phyloP scores from a whole-genome alignment of 352 stramenopile species.

The Halophytophthora batemanensis region DNA sequence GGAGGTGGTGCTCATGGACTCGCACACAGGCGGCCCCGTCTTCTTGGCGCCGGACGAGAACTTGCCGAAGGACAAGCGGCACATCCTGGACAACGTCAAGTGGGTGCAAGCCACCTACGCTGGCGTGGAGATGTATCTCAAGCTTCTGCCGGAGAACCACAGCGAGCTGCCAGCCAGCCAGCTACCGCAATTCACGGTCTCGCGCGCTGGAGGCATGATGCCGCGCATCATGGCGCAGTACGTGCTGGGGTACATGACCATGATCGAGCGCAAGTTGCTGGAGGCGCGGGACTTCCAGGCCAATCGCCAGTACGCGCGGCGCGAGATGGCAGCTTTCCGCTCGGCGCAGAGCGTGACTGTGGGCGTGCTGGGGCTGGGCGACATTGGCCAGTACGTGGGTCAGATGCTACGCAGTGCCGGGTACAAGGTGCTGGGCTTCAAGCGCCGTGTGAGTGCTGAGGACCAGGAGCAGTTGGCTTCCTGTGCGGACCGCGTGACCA shows the following conservation, averaged over 20 bases:
- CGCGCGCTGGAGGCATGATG: slow-evolving; percentile 40
- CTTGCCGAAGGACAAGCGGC: slow-evolving; percentile 27
- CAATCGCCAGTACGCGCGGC: slow-evolving; percentile 21
- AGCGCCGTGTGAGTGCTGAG: slow-evolving; percentile 35
- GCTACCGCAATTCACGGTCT: slow-evolving; percentile 31
- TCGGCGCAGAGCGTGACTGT: slow-evolving; percentile 36
- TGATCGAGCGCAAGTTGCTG: slow-evolving; percentile 36
- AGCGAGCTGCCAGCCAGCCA: slow-evolving; percentile 4
- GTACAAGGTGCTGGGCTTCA: slow-evolving; percentile 57
- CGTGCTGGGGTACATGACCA: slow-evolving; percentile 36
- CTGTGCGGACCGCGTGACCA: slow-evolving; percentile 40
- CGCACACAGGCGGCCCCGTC: slow-evolving; percentile 15
- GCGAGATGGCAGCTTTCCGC: slow-evolving; percentile 23
- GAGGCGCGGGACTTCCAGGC: slow-evolving; percentile 28
- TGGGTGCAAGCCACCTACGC: slow-evolving; percentile 46
- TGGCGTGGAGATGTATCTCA: slow-evolving; percentile 33
- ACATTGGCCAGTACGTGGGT: slow-evolving; percentile 50
- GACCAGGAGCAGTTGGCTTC: slow-evolving; percentile 12
- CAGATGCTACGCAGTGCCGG: slow-evolving; percentile 37
- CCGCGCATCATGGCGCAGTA: slow-evolving; percentile 40
- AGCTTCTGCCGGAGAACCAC: slow-evolving; percentile 20
- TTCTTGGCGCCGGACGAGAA: slow-evolving; percentile 32
- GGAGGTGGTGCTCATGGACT: slow-evolving; percentile 35
- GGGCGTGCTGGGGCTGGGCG: slow-evolving; percentile 43
- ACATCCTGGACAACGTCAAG: slow-evolving; percentile 28